Conservation (phyloP, 805 yeast genomes). For the Sungouiozyma ichnusensis region DNA sequence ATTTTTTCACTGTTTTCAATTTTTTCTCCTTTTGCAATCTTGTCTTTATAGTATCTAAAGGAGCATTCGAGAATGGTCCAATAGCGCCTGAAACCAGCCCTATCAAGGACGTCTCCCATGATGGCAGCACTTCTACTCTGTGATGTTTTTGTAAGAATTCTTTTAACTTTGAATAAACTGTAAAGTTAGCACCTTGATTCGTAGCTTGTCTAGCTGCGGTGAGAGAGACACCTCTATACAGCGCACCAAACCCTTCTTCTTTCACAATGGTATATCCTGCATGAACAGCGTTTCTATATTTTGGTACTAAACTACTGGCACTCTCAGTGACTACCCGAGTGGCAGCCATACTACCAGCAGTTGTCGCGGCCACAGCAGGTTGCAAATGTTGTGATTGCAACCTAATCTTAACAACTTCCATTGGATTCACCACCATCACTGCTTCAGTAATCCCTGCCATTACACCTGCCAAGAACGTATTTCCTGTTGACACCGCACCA, state of each 20-base stretch:
- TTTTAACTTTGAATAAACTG: slow-evolving; percentile 82
- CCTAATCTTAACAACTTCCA: slow-evolving; percentile 94
- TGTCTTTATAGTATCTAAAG: slow-evolving; percentile 93
- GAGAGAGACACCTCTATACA: slow-evolving; percentile 88
- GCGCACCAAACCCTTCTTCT: slow-evolving; percentile 83
- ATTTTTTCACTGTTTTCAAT: slow-evolving; percentile 33
- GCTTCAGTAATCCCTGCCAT: slow-evolving; percentile 98
- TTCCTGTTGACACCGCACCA: slow-evolving; percentile 57
- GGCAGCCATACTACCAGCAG: slow-evolving; percentile 25
- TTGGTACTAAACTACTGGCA: slow-evolving; percentile 44
- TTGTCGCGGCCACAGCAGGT: slow-evolving; percentile 3
- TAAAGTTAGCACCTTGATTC: slow-evolving; percentile 96
- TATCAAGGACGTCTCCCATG: slow-evolving; percentile 87
- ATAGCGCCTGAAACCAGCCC: slow-evolving; percentile 93
- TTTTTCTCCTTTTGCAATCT: slow-evolving; percentile 87
- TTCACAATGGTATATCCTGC: slow-evolving; percentile 72
- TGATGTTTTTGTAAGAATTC: slow-evolving; percentile 57
- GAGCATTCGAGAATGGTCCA: slow-evolving; percentile 96
- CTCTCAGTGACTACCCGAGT: slow-evolving; percentile 4
- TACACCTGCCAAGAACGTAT: slow-evolving; percentile 84
- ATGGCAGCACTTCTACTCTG: slow-evolving; percentile 51
- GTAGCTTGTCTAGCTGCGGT: slow-evolving; percentile 98
- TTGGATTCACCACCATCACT: slow-evolving; percentile 87
- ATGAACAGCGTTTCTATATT: slow-evolving; percentile 88
- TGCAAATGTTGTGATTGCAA: slow-evolving; percentile 84